Evolutionary conservation across 495 filamentous ascomycete genomes (phyloP), one percentile per base, ranked within the genome.

Genomic region (Collariella sp.): DNA sequence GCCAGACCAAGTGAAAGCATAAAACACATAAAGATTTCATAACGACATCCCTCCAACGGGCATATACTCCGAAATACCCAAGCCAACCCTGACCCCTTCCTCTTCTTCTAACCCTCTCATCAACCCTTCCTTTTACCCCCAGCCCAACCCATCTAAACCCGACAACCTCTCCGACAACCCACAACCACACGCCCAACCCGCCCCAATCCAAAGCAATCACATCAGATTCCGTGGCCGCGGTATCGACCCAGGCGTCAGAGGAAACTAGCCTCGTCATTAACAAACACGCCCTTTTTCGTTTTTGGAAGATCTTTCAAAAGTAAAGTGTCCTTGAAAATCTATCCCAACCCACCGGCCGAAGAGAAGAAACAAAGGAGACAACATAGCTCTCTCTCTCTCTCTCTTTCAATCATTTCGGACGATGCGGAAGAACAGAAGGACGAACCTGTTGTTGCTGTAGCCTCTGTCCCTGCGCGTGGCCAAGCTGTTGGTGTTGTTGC

Each of bases 371-470:
- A 43, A 52, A 51, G 1, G 16, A 42, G n/a, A 12, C 22, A 34
- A 35, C 16, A 9, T 23, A 43, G 15, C 26, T 31, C 26, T 5
- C 26, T 4, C 26, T 31, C 26, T 9, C 26, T 31, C 26, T 31
- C 26, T 31, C 5, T 31, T 31, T 31, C 26, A 31, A 31, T 55
- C 43, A 54, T 48, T 35, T 35, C 35, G 36, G 35, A 31, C 52
- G 52, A n/a, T 41, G 52, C 44, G 53, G 29, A 43, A 50, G 46
- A 50, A 47, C 23, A 45, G 38, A 43, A 50, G 29, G 7, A 55
- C 53, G 53, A 55, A 55, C 53, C 53, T 55, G 53, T 55, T 43
- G 39, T n/a, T 26, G 15, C 38, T 47, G 24, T 13, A 34, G 45
- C 45, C 19, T 5, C 16, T 47, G 45, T 11, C 24, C 9, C 10